Evolutionary conservation across 2,329 filamentous ascomycete genomes (phyloP).

Genomic region (Graphiopsis chlorocephala): DNA sequence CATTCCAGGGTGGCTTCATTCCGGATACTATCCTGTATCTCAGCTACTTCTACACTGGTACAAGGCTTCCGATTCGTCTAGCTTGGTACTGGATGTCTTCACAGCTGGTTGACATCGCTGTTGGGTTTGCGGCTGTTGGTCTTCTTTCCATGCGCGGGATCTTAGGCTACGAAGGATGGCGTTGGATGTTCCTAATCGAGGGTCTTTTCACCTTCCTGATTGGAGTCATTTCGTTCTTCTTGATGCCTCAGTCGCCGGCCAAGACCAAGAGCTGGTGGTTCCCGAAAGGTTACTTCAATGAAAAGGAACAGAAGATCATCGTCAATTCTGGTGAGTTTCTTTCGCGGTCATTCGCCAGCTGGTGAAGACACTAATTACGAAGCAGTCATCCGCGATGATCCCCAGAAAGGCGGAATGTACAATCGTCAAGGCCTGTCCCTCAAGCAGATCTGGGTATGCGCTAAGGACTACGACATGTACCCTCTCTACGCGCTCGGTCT

Average conservation of each 20-base stretch:
- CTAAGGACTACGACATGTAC: conserved; percentile 43
- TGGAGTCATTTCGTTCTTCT: conserved; percentile 32
- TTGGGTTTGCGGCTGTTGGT: conserved; percentile 28
- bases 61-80: conserved; percentile 38
- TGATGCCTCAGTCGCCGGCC: conserved; percentile 54
- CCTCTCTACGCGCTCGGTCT: conserved; percentile 23
- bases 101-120: conserved; percentile 29
- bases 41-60: conserved; percentile 36
- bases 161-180: conserved; percentile 25
- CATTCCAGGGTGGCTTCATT: conserved; percentile 5
- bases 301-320: conserved; percentile 64
- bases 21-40: conserved; percentile 3
- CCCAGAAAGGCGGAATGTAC: conserved; percentile 55
- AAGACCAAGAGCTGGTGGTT: conserved; percentile 59
- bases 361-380: background rate
- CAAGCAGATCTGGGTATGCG: conserved; percentile 30
- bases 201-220: conserved; percentile 20
- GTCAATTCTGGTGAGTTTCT: conserved; percentile 46
- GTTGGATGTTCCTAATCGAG: conserved; percentile 34
- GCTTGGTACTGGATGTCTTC: conserved; percentile 42
- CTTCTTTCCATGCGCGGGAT: conserved; percentile 30
- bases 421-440: conserved; percentile 57
- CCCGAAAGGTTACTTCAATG: conserved; percentile 65
- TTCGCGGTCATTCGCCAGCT: background rate
- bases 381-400: conserved; percentile 58